Evolutionary conservation across 257 asterid species (phyloP).

Genomic region (Capsicum baccatum): DNA sequence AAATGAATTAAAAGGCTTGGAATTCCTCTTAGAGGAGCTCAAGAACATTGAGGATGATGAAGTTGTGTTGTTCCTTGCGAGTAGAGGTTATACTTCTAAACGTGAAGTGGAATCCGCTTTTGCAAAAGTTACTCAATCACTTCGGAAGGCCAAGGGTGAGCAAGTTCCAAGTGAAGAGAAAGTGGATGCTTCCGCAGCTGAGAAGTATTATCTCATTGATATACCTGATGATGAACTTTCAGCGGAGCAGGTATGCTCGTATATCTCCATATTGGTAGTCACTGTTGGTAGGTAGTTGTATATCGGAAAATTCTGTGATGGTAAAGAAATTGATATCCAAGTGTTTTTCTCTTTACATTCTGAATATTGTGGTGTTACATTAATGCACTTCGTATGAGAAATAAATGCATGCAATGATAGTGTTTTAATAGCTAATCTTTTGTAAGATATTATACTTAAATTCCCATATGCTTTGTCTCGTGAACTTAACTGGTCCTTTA

Average conservation of each 20-base stretch:
- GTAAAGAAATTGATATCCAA: conserved; percentile 13
- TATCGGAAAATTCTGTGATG: not conserved
- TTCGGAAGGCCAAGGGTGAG: conserved; percentile 95
- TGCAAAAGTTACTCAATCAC: conserved; percentile 71
- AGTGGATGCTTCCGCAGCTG: conserved; percentile 61
- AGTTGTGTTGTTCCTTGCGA: conserved; percentile 61
- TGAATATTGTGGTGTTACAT: conserved; percentile 4
- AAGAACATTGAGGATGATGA: conserved; percentile 59
- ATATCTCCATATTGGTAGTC: conserved; percentile 17
- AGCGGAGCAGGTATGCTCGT: conserved; percentile 73
- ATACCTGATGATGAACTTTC: conserved; percentile 82
- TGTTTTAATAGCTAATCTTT: not conserved
- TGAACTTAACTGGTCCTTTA: not conserved
- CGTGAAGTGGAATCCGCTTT: conserved; percentile 81
- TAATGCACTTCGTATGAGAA: conserved; percentile 15
- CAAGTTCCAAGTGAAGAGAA: conserved; percentile 76
- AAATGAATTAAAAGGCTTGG: conserved; percentile 81
- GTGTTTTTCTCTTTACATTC: not conserved
- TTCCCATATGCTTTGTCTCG: not conserved
- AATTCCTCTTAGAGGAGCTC: conserved; percentile 72
- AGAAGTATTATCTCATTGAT: conserved; percentile 73
- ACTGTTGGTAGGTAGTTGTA: conserved; percentile 3
- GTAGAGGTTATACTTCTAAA: conserved; percentile 62
- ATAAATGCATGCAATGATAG: not conserved
- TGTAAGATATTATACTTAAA: conserved; percentile 23